phyloP scores from a whole-genome alignment of 2,329 filamentous ascomycete genomes.

The Sporothrix pallida region DNA sequence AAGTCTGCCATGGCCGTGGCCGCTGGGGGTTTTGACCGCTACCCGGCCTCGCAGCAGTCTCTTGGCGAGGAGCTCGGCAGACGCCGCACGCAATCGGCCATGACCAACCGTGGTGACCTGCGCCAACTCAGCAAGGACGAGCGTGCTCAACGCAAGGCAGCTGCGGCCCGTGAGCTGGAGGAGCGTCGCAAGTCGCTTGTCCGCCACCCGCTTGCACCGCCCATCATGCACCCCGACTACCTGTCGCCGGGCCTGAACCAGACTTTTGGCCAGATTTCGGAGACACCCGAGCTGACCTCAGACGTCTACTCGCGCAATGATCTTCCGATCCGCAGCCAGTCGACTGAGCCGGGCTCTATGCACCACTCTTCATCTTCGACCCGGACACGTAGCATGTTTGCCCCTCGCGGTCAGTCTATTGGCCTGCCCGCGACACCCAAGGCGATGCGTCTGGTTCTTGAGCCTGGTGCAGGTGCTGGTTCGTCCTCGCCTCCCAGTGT shows the following conservation, averaged over 20 bases:
- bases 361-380: constrained; percentile 15
- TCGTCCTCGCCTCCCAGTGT: constrained; percentile 49
- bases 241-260: constrained; percentile 47
- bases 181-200: constrained; percentile 84
- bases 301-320: constrained; percentile 49
- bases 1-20: constrained; percentile 38
- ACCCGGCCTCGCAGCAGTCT: constrained; percentile 36
- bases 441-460: constrained; percentile 83
- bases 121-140: constrained; percentile 61
- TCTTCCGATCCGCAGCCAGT: constrained; percentile 65
- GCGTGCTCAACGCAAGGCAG: constrained; percentile 70
- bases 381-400: constrained; percentile 55
- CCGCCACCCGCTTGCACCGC: constrained; percentile 76
- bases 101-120: constrained; percentile 55
- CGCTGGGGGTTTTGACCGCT: constrained; percentile 33
- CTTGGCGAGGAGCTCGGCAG: constrained; percentile 37
- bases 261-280: constrained; percentile 36
- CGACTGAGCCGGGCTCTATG: constrained; percentile 62
- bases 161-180: constrained; percentile 83
- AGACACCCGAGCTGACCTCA: constrained; percentile 49
- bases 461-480: constrained; percentile 56
- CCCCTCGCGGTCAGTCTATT: constrained; percentile 58
- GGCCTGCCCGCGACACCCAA: constrained; percentile 90
- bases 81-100: constrained; percentile 52
- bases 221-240: constrained; percentile 75